These are phyloP conservation scores for Glomus cerebriforme DNA, from an alignment of 192 early-diverging fungal genomes.

Conservation along the genomic window DNA sequence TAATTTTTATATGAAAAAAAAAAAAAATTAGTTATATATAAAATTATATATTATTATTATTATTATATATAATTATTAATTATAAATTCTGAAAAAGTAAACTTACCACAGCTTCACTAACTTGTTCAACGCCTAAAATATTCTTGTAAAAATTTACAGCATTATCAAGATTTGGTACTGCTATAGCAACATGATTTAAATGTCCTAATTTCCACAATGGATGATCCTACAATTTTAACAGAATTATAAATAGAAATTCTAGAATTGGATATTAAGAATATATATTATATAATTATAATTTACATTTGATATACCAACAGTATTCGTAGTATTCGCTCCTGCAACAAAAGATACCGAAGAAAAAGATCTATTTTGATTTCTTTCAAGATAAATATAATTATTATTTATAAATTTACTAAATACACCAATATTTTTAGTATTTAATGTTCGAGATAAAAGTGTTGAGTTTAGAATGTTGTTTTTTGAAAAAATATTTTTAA, in stretches of 20 bases:
- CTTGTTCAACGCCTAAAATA: constrained; percentile 63
- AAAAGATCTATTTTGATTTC: neutral
- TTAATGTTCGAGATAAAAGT: neutral
- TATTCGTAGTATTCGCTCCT: neutral
- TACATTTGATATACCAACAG: neutral
- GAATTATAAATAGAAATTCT: too few species aligned
- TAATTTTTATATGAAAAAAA: constrained; percentile 25
- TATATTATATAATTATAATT: neutral
- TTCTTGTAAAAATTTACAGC: constrained; percentile 69
- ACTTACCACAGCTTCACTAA: constrained; percentile 66
- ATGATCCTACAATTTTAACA: constrained; percentile 13
- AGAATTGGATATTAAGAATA: too few species aligned
- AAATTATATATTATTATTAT: too few species aligned
- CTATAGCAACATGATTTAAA: constrained; percentile 84
- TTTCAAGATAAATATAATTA: neutral
- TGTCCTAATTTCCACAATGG: constrained; percentile 69
- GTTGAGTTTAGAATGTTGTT: neutral
- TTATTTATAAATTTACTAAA: neutral
- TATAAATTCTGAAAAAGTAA: too few species aligned
- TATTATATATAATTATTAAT: too few species aligned
- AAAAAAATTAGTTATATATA: too few species aligned
- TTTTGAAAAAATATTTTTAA: neutral
- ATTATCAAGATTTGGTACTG: constrained; percentile 74
- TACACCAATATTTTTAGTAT: neutral
- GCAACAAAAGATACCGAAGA: neutral